These are phyloP conservation scores for Phytophthora nicotianae DNA, from an alignment of 352 stramenopile species.

Conservation along the genomic window DNA sequence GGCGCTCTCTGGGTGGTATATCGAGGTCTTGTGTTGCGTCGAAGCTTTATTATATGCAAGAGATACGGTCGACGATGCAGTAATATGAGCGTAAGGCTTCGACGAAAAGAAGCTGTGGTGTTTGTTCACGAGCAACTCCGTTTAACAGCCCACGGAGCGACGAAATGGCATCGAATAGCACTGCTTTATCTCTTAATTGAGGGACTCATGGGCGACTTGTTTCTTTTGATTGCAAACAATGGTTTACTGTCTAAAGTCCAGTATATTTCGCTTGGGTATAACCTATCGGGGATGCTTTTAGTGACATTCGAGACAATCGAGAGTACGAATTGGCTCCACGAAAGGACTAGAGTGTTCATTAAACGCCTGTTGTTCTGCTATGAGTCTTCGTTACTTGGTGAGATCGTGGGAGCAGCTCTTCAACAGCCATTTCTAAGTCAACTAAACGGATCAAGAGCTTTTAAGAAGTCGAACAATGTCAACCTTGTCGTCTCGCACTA, in stretches of 20 bases:
- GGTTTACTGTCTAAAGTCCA: slow-evolving; percentile 25
- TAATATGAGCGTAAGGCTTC: slow-evolving; percentile 10
- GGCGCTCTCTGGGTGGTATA: slow-evolving; percentile 22
- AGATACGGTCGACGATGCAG: slow-evolving; percentile 16
- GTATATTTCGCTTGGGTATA: slow-evolving; percentile 33
- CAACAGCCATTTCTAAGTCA: slow-evolving; percentile 25
- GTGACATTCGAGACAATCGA: slow-evolving; percentile 37
- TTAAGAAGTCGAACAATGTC: slow-evolving; percentile 17
- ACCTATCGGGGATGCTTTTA: slow-evolving; percentile 30
- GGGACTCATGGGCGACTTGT: slow-evolving; percentile 37
- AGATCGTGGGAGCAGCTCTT: slow-evolving; percentile 14
- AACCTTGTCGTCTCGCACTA: slow-evolving; percentile 23
- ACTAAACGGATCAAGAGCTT: slow-evolving; percentile 18
- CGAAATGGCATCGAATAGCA: slow-evolving; percentile 19
- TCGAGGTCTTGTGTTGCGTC: slow-evolving; percentile 25
- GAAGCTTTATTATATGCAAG: slow-evolving; percentile 26
- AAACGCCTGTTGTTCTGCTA: slow-evolving; percentile 36
- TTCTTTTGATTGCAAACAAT: slow-evolving; percentile 34
- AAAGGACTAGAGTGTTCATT: slow-evolving; percentile 5
- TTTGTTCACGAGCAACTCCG: slow-evolving; percentile 33
- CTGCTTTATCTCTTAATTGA: slow-evolving; percentile 35
- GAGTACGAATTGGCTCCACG: slow-evolving; percentile 9
- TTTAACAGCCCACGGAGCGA: slow-evolving; percentile 13
- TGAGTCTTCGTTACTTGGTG: slow-evolving; percentile 22
- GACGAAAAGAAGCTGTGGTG: slow-evolving; percentile 18